Evolutionary conservation across 257 asterid species (phyloP).

Genomic region (Agastache rugosa): DNA sequence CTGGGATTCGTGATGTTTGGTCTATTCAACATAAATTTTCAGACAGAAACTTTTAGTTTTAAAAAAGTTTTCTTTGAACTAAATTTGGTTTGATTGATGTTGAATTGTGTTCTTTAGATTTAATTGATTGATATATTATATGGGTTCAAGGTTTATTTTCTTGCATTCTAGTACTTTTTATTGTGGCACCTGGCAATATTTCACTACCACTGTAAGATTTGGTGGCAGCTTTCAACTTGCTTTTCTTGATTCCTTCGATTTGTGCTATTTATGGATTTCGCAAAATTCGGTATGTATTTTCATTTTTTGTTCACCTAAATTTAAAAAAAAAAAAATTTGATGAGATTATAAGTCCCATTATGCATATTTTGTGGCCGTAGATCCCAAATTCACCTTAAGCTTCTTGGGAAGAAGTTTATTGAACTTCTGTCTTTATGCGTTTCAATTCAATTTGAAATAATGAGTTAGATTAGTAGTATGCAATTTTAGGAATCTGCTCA

Average conservation of each 20-base stretch:
- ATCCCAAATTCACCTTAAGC: not conserved
- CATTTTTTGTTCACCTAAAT: not conserved
- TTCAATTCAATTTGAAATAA: not conserved
- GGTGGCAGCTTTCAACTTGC: not conserved
- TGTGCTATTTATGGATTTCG: constrained; percentile 24
- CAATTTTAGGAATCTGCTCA: not conserved
- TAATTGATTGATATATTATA: not conserved
- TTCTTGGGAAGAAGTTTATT: too few relatives aligned
- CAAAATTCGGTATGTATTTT: not conserved
- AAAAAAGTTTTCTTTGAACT: not conserved
- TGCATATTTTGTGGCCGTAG: not conserved
- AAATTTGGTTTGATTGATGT: constrained; percentile 22
- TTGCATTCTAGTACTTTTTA: not conserved
- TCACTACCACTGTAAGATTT: not conserved
- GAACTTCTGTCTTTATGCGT: not conserved
- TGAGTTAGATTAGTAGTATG: not conserved
- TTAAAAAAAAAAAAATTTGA: not conserved
- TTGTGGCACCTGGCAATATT: not conserved
- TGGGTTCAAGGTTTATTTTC: not conserved
- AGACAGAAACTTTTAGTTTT: not conserved
- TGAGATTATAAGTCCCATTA: not conserved
- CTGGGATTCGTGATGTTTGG: not conserved
- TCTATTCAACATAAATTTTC: not conserved
- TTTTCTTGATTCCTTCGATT: not conserved
- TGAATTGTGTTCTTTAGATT: not conserved